Percentiles rank a stretch among this genome's conserved stretches.
phyloP scores from a whole-genome alignment of 768 basidiomycete species.

The Leucosporidium creatinivorum region DNA sequence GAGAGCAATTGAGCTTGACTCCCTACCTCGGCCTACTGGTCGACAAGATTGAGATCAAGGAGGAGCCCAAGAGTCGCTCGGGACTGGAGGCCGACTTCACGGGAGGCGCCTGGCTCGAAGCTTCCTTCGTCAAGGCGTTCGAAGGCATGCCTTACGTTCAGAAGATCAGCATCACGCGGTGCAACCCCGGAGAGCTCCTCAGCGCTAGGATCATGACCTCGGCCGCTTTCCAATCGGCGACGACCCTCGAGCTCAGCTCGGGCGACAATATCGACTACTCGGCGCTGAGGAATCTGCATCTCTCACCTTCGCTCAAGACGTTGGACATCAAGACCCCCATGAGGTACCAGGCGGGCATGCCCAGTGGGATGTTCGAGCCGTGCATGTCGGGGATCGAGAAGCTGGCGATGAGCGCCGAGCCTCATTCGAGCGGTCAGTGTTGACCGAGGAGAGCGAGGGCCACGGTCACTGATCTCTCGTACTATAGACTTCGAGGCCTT shows the following conservation, averaged over 20 bases:
- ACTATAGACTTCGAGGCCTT: not conserved
- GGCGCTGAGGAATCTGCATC: not conserved
- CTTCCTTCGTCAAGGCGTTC: not conserved
- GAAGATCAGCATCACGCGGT: not conserved
- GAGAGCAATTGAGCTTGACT: not conserved
- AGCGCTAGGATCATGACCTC: not conserved
- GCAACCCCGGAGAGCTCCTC: not conserved
- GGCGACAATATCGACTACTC: not conserved
- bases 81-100: not conserved
- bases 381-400: not conserved
- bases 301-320: not conserved
- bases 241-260: not conserved
- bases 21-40: not conserved
- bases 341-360: not conserved
- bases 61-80: not conserved
- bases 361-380: not conserved
- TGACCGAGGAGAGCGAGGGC: no score
- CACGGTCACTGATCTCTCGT: not conserved
- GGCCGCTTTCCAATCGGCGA: not conserved
- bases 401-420: constrained; percentile 1
- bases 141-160: not conserved
- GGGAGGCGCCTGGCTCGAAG: not conserved
- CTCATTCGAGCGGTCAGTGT: not conserved
- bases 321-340: not conserved
- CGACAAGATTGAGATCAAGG: not conserved